A percentile compares a stretch with the other conserved stretches of the same genome.
Conservation (phyloP, 345 rosid genomes). For the Citrus mangshanensis region DNA sequence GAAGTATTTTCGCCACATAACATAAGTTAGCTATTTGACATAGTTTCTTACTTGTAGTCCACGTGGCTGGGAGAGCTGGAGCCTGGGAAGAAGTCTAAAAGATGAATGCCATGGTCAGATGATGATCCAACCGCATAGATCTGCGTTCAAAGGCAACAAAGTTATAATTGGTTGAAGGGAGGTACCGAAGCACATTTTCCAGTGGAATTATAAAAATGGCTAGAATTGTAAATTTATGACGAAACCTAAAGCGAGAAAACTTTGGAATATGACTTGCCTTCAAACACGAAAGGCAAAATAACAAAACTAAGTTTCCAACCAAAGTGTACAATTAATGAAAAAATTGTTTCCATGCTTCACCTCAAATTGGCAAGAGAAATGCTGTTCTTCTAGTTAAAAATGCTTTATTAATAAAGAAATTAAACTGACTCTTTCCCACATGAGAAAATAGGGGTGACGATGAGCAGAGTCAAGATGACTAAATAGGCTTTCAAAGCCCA, state of each 20-base stretch:
- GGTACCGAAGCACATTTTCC: not conserved
- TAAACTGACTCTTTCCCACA: not conserved
- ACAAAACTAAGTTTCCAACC: no score
- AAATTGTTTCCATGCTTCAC: no score
- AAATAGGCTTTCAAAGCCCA: not conserved
- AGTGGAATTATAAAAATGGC: not conserved
- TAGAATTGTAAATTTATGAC: no score
- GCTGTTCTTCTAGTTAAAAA: not conserved
- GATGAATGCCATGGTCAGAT: conserved; percentile 71
- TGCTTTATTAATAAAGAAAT: not conserved
- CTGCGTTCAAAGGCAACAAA: conserved; percentile 35
- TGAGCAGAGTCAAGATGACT: not conserved
- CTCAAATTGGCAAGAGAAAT: no score
- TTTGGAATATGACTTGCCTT: no score
- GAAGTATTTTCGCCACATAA: not conserved
- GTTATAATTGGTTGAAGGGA: not conserved
- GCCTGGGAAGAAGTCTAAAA: conserved; percentile 87
- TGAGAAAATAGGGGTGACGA: not conserved
- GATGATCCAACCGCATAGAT: conserved; percentile 77
- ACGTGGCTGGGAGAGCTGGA: conserved; percentile 81
- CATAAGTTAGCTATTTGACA: not conserved
- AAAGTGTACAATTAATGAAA: no score
- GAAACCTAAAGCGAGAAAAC: no score
- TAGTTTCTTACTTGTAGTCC: conserved; percentile 55
- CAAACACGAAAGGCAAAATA: no score